Evolutionary conservation across 1,284 basidiomycete species (phyloP), one percentile per base, ranked within the genome.

Genomic region (Neotropicomus parvogracilis): DNA sequence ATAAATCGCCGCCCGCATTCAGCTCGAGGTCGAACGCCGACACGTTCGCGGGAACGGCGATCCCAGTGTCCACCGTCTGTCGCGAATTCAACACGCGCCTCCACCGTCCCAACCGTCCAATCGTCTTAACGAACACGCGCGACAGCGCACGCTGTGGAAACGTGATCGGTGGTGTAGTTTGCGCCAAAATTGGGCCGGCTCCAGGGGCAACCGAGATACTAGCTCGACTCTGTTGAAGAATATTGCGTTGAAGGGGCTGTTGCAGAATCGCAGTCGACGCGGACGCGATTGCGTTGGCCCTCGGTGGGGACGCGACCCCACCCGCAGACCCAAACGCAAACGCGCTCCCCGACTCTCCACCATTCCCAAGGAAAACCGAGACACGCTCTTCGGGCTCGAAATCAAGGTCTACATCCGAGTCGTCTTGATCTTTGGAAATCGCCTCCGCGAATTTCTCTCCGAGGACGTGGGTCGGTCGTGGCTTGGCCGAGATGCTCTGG

Each of bases 81-180:
- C 81, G 71, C 14, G 81, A 75, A 52, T 86, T 84, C 38, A 91
- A 63, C 12, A 87, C 87, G 3, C 88, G 78, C 56, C 78, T 87
- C 85, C 89, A 90, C n/a, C 85, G 73, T 8, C 90, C 88, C 13
- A 92, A 68, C 4, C 85, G 78, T 3, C 88, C 85, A 41, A 91
- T 85, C 1, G 89, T 90, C 66, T 85, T 88, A 36, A 88, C 85
- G 41, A 92, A 79, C 11, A 79, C 89, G 4, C 86, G 75, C 0
- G 87, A 89, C 21, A 91, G 70, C 0, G 83, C 74, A 56, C 75
- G 83, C 46, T 84, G 79, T 29, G 81, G 78, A 19, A 79, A 75
- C 2, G 80, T 75, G 19, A 83, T 67, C 7, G 71, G 63, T 2
- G 74, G 66, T 9, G 76, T 60, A 13, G 71, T 68, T 21, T 73